These are phyloP conservation scores for Selenicereus undatus DNA, from an alignment of 148 eudicot genomes.

Conservation along the genomic window DNA sequence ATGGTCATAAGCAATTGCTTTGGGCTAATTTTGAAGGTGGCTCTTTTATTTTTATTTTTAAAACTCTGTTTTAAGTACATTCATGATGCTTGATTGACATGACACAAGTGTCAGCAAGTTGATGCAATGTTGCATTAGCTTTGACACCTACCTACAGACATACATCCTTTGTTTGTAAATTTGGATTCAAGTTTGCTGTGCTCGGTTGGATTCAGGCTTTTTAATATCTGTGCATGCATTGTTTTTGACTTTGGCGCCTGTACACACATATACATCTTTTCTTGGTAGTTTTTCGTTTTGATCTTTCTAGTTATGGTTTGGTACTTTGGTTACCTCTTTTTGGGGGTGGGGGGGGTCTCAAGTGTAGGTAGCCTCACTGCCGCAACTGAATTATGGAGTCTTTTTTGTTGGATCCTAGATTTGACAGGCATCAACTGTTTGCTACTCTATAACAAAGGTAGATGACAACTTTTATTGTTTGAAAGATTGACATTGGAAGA, in stretches of 20 bases:
- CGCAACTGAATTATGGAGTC: neutral
- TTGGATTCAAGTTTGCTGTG: too few species aligned
- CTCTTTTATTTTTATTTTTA: neutral
- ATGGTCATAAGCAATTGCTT: neutral
- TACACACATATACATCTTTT: neutral
- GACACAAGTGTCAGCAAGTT: neutral
- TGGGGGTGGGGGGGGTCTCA: neutral
- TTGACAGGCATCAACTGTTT: neutral
- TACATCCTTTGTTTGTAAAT: neutral
- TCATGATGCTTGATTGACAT: neutral
- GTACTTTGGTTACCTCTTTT: neutral
- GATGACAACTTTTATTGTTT: neutral
- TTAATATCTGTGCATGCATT: neutral
- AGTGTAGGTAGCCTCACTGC: neutral
- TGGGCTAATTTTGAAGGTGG: constrained; percentile 2
- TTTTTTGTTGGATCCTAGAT: neutral
- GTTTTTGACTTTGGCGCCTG: neutral
- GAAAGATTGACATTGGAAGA: neutral
- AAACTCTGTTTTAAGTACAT: too few species aligned
- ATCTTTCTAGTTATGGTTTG: neutral
- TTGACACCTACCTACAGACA: neutral
- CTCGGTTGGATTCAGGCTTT: too few species aligned
- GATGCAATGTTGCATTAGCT: neutral
- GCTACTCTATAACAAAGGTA: neutral
- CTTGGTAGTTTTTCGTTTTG: neutral